Percentiles rank a stretch among this genome's conserved stretches.
phyloP scores from a whole-genome alignment of 2,329 filamentous ascomycete species.

The Xylaria sp. region DNA sequence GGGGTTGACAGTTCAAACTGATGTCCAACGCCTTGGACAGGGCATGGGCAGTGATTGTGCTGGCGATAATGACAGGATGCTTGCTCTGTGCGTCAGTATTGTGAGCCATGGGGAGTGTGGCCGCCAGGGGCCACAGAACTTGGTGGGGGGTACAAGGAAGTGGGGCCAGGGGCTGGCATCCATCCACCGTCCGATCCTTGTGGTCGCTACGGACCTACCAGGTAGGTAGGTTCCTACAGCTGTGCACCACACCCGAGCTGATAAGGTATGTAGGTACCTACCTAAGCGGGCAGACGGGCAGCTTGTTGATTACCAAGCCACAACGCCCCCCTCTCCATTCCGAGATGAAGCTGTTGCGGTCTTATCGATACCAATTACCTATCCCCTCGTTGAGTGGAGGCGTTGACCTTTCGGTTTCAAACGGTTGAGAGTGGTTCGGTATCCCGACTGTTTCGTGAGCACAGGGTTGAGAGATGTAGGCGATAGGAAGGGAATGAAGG shows the following conservation, averaged over 20 bases:
- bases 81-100: slow-evolving; percentile 31
- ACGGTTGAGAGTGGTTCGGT: neutral
- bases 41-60: slow-evolving; percentile 20
- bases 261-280: slow-evolving; percentile 1
- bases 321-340: slow-evolving; percentile 1
- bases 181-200: slow-evolving; percentile 4
- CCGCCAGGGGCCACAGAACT: slow-evolving; percentile 4
- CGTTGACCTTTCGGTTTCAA: neutral
- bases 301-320: slow-evolving; percentile 32
- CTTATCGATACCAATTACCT: neutral
- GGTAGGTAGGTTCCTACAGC: neutral
- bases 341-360: neutral
- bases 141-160: slow-evolving; percentile 15
- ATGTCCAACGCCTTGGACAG: slow-evolving; percentile 4
- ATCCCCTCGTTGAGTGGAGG: neutral
- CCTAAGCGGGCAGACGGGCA: neutral
- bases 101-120: slow-evolving; percentile 7
- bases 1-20: slow-evolving; percentile 20
- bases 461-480: no score
- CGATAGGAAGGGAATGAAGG: no score
- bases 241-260: neutral
- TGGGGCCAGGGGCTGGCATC: slow-evolving; percentile 24
- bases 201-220: neutral
- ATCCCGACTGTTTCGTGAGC: neutral
- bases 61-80: slow-evolving; percentile 31